A percentile compares a stretch with the other conserved stretches of the same genome.
phyloP scores from a whole-genome alignment of 768 basidiomycete species.

The Lepiota venenata region DNA sequence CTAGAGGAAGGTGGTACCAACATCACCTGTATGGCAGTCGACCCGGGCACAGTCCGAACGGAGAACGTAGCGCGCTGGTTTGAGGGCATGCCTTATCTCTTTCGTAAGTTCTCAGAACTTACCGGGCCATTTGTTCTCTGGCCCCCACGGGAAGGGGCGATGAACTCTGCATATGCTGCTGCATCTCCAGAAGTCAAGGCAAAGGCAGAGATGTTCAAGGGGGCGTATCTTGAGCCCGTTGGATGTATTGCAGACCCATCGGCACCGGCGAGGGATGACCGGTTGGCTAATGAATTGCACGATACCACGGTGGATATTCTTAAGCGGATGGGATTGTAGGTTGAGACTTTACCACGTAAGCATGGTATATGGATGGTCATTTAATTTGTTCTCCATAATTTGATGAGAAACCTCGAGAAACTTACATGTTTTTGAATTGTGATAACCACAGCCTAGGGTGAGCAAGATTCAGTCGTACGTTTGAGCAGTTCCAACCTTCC shows the following conservation, averaged over 20 bases:
- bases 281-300: constrained; percentile 37
- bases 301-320: constrained; percentile 31
- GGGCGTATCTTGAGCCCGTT: constrained; percentile 33
- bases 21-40: constrained; percentile 35
- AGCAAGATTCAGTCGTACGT: no score
- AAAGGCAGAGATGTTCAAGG: constrained; percentile 30
- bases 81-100: constrained; percentile 1
- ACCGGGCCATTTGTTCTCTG: constrained; percentile 15
- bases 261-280: constrained; percentile 24
- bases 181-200: constrained; percentile 30
- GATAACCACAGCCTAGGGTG: no score
- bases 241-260: constrained; percentile 24
- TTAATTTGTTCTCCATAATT: no score
- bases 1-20: constrained; percentile 32
- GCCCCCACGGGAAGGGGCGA: constrained; percentile 27
- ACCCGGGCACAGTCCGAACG: constrained; percentile 40
- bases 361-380: no score
- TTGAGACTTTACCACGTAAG: no score
- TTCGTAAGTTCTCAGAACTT: constrained; percentile 10
- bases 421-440: no score
- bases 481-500: no score
- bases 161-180: constrained; percentile 36
- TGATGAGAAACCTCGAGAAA: no score
- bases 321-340: constrained; percentile 19
- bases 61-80: constrained; percentile 13